Base-by-base conservation (phyloP, 2,329 filamentous ascomycete genomes). In the Colletotrichum musicola region DNA sequence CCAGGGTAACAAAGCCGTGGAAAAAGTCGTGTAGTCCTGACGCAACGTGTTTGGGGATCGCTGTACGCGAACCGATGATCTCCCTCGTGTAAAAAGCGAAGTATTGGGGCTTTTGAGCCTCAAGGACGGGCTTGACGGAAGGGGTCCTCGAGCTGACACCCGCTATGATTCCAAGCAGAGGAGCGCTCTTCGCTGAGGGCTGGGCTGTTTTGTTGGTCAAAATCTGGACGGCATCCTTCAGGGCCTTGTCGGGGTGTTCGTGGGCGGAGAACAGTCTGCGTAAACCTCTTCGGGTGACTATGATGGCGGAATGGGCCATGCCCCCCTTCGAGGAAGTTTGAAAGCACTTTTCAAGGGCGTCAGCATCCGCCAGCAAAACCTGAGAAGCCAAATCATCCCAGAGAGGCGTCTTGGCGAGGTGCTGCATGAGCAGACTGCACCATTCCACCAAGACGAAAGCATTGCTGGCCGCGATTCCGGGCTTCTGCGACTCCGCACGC, bases 391-490 rank as follows among this genome's bases (percentile, higher is more conserved):
- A 90, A 74, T 84, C 84, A 58, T 88, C 86, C 91, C 90, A 94
- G 50, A 88, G 78, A 10, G 85, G 77, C 16, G 87, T 88, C 55
- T 86, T 85, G 38, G 88, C 88, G 27, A 94, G 84, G 66, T 91
- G 86, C 75, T 95, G 90, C 73, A 97, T 87, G 58, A 98, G 81
- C 66, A 95, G 79, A 67, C 92, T 92, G 79, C 90, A 94, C 95
- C 95, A 99, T 79, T 97, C 93, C 14, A 96, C 86, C 73, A 99
- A 84, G 56, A 97, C 93, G 77, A 98, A 97, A 5, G 94, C 93
- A 79, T 90, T 97, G 50, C 87, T 89, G 16, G 92, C 83, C 38
- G 95, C 93, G 74, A 98, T 90, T 71, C 89, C 90, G 18, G 87
- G 83, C 78, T 97, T 98, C 71, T 88, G 85, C 14, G 91, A 88